Evolutionary conservation across 192 early-diverging fungal species (phyloP).

Genomic region (Podila horticola): DNA sequence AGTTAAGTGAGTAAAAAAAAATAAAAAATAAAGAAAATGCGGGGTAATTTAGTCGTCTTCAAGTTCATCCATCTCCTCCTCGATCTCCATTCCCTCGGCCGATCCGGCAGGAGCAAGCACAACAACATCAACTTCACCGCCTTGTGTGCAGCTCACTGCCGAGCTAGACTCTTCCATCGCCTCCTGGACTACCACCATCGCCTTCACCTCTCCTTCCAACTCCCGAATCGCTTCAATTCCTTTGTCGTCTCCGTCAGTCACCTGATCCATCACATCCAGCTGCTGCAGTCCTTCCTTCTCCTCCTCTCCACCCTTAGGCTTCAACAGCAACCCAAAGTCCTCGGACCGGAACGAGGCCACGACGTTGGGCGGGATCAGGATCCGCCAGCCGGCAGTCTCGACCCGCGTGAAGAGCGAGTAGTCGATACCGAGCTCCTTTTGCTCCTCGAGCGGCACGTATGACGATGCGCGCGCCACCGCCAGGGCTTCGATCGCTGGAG

Average conservation of each 20-base stretch:
- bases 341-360: slow-evolving; percentile 39
- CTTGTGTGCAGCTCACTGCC: not conserved
- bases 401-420: slow-evolving; percentile 45
- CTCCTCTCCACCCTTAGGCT: slow-evolving; percentile 13
- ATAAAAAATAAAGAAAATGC: not conserved
- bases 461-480: slow-evolving; percentile 35
- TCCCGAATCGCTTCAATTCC: too few relatives aligned
- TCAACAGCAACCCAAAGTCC: slow-evolving; percentile 49
- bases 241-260: not conserved
- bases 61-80: slow-evolving; percentile 4
- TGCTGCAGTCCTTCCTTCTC: not conserved
- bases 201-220: not conserved
- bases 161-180: not conserved
- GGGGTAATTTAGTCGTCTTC: slow-evolving; percentile 4
- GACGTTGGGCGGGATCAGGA: slow-evolving; percentile 49
- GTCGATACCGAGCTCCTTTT: slow-evolving; percentile 44
- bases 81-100: not conserved
- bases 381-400: slow-evolving; percentile 45
- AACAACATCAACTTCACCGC: not conserved
- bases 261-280: not conserved
- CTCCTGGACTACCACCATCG: not conserved
- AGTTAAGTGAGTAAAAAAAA: not conserved
- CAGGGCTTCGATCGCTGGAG: slow-evolving; percentile 24
- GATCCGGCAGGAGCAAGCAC: not conserved
- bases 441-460: slow-evolving; percentile 30